These are phyloP conservation scores for Theobroma cacao DNA, from an alignment of 345 rosid genomes.

Conservation along the genomic window DNA sequence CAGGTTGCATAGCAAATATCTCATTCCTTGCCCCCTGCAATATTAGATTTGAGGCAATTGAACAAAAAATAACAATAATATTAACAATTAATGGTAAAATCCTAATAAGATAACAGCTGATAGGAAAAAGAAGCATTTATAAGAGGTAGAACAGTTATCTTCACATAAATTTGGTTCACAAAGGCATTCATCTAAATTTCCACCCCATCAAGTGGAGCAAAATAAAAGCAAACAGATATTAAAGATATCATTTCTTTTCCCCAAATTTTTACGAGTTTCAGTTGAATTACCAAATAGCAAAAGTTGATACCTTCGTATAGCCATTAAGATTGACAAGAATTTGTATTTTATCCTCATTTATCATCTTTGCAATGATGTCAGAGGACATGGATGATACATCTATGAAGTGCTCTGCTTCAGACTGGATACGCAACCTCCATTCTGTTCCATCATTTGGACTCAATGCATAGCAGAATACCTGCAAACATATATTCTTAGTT, in stretches of 20 bases:
- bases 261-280: background rate
- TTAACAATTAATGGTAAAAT: background rate
- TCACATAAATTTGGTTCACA: background rate
- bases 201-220: background rate
- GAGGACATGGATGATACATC: slow-evolving; percentile 91
- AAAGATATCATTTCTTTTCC: background rate
- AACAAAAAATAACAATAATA: background rate
- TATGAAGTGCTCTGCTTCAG: slow-evolving; percentile 87
- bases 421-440: slow-evolving; percentile 89
- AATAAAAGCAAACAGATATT: background rate
- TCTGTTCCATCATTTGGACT: slow-evolving; percentile 94
- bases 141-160: background rate
- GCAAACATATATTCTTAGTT: slow-evolving; percentile 11
- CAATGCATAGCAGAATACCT: slow-evolving; percentile 95
- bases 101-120: background rate
- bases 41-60: background rate
- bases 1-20: slow-evolving; percentile 97
- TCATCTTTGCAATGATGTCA: slow-evolving; percentile 78
- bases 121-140: background rate
- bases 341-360: slow-evolving; percentile 85
- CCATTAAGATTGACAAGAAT: slow-evolving; percentile 93
- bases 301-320: slow-evolving; percentile 69
- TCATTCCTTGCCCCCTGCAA: slow-evolving; percentile 97
- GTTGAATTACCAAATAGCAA: background rate
- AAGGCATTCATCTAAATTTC: background rate